phyloP scores from a whole-genome alignment of 345 rosid genomes.

The Euphorbia pulcherrima region DNA sequence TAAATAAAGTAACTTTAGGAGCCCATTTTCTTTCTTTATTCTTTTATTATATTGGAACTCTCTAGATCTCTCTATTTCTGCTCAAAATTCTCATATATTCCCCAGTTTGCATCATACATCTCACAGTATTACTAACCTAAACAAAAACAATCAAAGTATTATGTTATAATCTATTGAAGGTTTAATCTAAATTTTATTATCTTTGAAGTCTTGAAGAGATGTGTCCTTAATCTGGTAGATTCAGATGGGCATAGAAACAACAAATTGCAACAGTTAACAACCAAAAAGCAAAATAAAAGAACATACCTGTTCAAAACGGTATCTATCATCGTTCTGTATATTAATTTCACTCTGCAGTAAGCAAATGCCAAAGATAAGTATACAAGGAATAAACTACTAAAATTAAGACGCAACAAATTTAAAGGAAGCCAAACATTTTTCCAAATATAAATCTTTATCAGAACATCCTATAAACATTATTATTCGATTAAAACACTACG shows the following conservation, averaged over 20 bases:
- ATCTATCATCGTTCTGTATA: constrained; percentile 64
- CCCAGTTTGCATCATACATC: background rate
- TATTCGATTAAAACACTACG: background rate
- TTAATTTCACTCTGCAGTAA: constrained; percentile 74
- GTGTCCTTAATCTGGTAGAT: background rate
- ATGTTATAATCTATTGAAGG: too few relatives aligned
- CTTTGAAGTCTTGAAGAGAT: background rate
- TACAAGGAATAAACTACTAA: background rate
- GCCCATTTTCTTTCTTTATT: background rate
- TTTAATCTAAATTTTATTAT: too few relatives aligned
- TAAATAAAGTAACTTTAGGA: background rate
- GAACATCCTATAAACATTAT: background rate
- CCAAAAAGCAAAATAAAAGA: constrained; percentile 1
- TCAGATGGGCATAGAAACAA: background rate
- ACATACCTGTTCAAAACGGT: constrained; percentile 88
- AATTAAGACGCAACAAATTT: background rate
- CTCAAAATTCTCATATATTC: background rate
- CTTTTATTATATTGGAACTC: background rate
- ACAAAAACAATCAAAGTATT: background rate
- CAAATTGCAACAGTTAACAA: background rate
- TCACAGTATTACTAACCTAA: background rate
- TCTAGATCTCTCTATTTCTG: background rate
- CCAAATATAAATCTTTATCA: background rate
- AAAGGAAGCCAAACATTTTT: background rate
- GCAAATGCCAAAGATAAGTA: constrained; percentile 11